Evolutionary conservation across 495 filamentous ascomycete genomes (phyloP).

Genomic region (Neurospora cerealis): DNA sequence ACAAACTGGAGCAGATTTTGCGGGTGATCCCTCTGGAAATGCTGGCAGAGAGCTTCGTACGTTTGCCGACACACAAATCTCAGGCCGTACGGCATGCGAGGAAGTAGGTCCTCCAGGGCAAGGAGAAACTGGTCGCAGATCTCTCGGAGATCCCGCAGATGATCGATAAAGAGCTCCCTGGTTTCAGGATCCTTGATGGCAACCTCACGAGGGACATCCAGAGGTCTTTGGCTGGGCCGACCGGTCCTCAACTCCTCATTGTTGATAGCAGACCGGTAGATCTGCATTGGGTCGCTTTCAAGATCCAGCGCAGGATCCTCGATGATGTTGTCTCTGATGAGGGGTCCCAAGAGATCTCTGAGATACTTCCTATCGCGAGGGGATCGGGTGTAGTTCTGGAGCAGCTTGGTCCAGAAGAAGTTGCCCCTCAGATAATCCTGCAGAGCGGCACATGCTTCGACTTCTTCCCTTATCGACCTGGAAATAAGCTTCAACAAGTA

Average conservation of each 20-base stretch:
- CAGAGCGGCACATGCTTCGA: slow-evolving; percentile 60
- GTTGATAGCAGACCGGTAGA: slow-evolving; percentile 88
- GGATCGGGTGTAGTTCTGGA: slow-evolving; percentile 80
- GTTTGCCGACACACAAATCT: slow-evolving; percentile 82
- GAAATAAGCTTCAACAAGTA: slow-evolving; percentile 86
- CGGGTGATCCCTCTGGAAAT: slow-evolving; percentile 71
- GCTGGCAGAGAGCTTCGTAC: slow-evolving; percentile 62
- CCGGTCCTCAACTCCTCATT: slow-evolving; percentile 94
- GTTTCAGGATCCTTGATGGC: slow-evolving; percentile 92
- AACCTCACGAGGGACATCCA: slow-evolving; percentile 77
- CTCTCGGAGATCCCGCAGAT: slow-evolving; percentile 85
- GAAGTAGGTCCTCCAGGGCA: slow-evolving; percentile 69
- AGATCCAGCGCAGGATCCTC: slow-evolving; percentile 85
- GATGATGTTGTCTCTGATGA: slow-evolving; percentile 81
- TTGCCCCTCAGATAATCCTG: slow-evolving; percentile 83
- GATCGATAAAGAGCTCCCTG: slow-evolving; percentile 80
- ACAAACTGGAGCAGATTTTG: slow-evolving; percentile 72
- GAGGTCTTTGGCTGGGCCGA: slow-evolving; percentile 62
- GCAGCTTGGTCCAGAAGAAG: slow-evolving; percentile 85
- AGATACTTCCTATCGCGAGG: slow-evolving; percentile 89
- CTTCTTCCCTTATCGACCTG: slow-evolving; percentile 74
- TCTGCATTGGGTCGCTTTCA: slow-evolving; percentile 96
- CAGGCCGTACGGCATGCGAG: slow-evolving; percentile 86
- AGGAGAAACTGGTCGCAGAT: slow-evolving; percentile 83
- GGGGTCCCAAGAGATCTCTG: slow-evolving; percentile 67